Conservation (phyloP, 768 basidiomycete species). For the Phylloporus arenicola region DNA sequence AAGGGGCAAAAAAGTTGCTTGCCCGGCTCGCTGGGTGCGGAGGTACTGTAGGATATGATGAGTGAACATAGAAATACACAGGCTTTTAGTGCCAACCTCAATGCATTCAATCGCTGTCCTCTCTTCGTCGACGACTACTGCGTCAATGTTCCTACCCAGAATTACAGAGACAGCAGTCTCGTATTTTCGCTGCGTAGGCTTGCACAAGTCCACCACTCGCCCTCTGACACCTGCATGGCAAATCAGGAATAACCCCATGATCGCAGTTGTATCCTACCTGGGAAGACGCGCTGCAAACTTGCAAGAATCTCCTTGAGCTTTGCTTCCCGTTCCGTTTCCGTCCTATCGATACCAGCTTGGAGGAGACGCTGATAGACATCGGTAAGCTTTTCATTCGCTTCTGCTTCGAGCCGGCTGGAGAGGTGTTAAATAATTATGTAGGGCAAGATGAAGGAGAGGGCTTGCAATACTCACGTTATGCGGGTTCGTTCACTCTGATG, state of each 20-base stretch:
- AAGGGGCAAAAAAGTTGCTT: slow-evolving; percentile 97
- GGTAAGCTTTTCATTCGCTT: slow-evolving; percentile 87
- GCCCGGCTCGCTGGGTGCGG: slow-evolving; percentile 90
- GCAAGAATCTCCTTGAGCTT: slow-evolving; percentile 82
- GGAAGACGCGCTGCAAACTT: slow-evolving; percentile 84
- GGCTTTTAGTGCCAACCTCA: slow-evolving; percentile 49
- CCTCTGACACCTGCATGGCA: slow-evolving; percentile 72
- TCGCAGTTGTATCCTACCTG: slow-evolving; percentile 43
- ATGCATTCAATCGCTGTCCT: slow-evolving; percentile 97
- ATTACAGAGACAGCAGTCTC: slow-evolving; percentile 88
- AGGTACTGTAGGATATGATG: slow-evolving; percentile 59
- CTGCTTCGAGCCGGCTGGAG: slow-evolving; percentile 78
- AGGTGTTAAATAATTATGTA: neutral
- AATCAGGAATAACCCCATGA: neutral
- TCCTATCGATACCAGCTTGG: slow-evolving; percentile 85
- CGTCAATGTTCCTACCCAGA: slow-evolving; percentile 91
- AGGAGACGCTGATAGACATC: slow-evolving; percentile 78
- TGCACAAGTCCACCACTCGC: slow-evolving; percentile 89
- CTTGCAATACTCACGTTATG: slow-evolving; percentile 49
- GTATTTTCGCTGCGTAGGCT: slow-evolving; percentile 89
- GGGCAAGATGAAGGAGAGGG: neutral
- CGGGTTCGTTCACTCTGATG: slow-evolving; percentile 77
- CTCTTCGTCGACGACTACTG: slow-evolving; percentile 94
- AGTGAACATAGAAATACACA: neutral
- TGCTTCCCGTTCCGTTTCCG: slow-evolving; percentile 78